Base-by-base conservation (phyloP, 2,329 filamentous ascomycete species). In the Nannizzia gypsea region DNA sequence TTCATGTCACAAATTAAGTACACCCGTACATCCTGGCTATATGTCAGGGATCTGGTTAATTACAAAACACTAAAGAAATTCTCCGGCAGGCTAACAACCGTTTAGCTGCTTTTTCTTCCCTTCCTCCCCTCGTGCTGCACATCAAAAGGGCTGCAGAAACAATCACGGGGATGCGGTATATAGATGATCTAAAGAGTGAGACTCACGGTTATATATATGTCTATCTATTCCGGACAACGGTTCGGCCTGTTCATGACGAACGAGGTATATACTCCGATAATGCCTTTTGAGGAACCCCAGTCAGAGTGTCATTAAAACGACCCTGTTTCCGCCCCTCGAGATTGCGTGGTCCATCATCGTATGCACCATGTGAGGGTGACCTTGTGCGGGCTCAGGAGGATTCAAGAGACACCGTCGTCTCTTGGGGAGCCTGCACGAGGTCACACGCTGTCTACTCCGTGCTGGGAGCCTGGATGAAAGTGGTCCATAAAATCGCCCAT, bases 71-170 rank as follows among this genome's bases (percentile, higher is more conserved):
- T 54, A 54, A 42, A 54, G 50, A 54, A 54, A 54, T 54, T 54
- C 50, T 54, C 50, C 50, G 50, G 50, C 50, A 34, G 50, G 26
- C 50, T 54, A 54, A 54, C 50, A 54, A 28, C 50, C 50, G 50
- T 54, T 54, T 9, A 34, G 28, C 50, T 36, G 50, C 50, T 31
- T 54, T n/a, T 54, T 54, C 6, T 28, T 36, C 22, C 20, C 44
- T 50, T 50, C 28, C 50, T 54, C 22, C 20, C 44, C 20, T 50
- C 28, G n/a, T 13, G 17, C 28, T 20, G 24, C 2, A 15, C 50
- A 54, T 50, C 22, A 28, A 50, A 24, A 50, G 44, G 44, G 44
- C 50, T 54, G 50, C 50, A 34, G 50, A 54, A 54, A 31, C 20
- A 22, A 46, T 17, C 20, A 24, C 26, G 44, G 13, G 22, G 17